Conservation (phyloP, 2,329 filamentous ascomycete genomes). For the Lizonia empirigonia region DNA sequence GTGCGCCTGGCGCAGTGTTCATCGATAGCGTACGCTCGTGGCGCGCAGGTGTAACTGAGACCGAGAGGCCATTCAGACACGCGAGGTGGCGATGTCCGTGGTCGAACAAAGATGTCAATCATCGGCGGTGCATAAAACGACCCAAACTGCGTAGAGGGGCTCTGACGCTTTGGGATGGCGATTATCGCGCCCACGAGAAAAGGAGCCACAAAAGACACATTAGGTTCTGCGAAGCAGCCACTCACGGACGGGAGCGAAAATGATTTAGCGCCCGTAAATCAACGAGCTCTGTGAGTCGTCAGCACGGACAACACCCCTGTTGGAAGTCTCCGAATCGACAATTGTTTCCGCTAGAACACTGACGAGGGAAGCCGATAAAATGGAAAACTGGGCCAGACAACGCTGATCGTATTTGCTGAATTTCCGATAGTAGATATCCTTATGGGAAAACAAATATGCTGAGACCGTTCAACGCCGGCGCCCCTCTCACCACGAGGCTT, state of each 20-base stretch:
- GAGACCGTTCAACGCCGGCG: constrained; percentile 38
- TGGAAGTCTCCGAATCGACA: constrained; percentile 43
- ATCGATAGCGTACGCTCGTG: constrained; percentile 41
- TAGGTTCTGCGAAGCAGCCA: constrained; percentile 45
- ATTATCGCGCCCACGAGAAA: constrained; percentile 36
- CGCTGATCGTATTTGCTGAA: constrained; percentile 47
- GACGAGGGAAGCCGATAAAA: constrained; percentile 36
- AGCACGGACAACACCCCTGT: constrained; percentile 36
- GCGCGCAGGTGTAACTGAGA: constrained; percentile 25
- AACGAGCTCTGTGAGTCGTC: constrained; percentile 41
- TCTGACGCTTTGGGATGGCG: constrained; percentile 45
- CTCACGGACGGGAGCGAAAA: constrained; percentile 38
- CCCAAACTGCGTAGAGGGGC: constrained; percentile 32
- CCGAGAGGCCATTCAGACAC: constrained; percentile 38
- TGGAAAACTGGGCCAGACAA: constrained; percentile 38
- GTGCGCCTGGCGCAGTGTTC: constrained; percentile 31
- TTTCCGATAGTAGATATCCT: constrained; percentile 47
- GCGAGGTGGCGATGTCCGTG: constrained; percentile 37
- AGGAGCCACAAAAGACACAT: constrained; percentile 42
- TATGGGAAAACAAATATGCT: constrained; percentile 40
- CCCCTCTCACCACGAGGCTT: constrained; percentile 30
- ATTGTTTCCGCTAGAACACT: constrained; percentile 36
- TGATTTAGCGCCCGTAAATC: constrained; percentile 45
- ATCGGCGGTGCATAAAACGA: constrained; percentile 45
- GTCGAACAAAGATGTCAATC: constrained; percentile 32